Evolutionary conservation across 2,329 filamentous ascomycete species (phyloP).

Genomic region (Ophiognomonia clavigignenti-juglandacearum): DNA sequence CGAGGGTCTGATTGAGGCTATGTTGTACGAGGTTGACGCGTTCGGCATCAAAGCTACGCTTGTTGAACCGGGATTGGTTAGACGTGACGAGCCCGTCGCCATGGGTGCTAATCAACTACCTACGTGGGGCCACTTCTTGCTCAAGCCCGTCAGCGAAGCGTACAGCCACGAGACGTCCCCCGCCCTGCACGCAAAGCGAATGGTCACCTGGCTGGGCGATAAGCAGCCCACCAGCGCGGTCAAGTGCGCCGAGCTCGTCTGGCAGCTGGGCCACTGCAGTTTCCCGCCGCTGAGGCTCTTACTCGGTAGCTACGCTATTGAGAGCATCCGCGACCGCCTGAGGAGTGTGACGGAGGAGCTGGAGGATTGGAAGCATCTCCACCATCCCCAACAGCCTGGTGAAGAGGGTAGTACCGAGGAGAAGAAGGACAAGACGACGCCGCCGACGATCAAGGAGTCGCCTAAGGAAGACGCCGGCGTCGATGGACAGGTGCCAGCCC

Average conservation of each 20-base stretch:
- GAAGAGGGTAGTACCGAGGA: constrained; percentile 22
- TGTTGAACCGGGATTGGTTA: constrained; percentile 84
- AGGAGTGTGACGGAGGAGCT: constrained; percentile 91
- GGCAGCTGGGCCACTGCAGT: constrained; percentile 92
- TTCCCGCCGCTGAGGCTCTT: constrained; percentile 83
- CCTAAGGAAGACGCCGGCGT: constrained; percentile 24
- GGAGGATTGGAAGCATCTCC: constrained; percentile 87
- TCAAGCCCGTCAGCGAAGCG: constrained; percentile 77
- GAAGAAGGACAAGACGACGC: constrained; percentile 26
- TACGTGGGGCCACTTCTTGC: constrained; percentile 86
- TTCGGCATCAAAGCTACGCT: constrained; percentile 94
- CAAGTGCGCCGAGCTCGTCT: constrained; percentile 88
- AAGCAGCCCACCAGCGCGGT: constrained; percentile 88
- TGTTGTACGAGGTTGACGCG: constrained; percentile 88
- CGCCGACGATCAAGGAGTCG: constrained; percentile 22
- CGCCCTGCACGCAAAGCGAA: constrained; percentile 80
- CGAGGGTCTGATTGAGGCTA: constrained; percentile 90
- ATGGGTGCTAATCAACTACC: constrained; percentile 55
- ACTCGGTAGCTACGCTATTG: constrained; percentile 90
- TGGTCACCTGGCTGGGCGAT: constrained; percentile 92
- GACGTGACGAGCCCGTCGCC: constrained; percentile 70
- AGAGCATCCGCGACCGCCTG: constrained; percentile 87
- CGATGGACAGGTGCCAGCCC: constrained; percentile 7
- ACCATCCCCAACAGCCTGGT: constrained; percentile 52
- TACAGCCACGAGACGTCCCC: constrained; percentile 77